Conservation (phyloP, 257 asterid genomes). For the Forsythia suspensa region DNA sequence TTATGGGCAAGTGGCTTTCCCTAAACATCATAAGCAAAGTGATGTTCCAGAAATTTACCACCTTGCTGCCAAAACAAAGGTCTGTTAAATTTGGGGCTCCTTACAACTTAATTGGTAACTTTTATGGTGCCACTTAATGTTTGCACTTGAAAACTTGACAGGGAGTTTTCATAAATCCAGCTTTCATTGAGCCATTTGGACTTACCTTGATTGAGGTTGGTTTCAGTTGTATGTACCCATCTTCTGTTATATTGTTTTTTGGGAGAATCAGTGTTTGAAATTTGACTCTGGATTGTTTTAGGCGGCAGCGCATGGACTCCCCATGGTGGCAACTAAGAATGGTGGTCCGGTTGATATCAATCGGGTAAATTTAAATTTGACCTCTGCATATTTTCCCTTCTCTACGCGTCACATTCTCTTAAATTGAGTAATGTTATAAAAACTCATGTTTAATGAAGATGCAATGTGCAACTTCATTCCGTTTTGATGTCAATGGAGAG, state of each 20-base stretch:
- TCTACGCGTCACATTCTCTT: not conserved
- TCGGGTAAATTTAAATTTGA: conserved; percentile 36
- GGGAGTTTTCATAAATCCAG: conserved; percentile 63
- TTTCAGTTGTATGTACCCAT: not conserved
- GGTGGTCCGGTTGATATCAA: conserved; percentile 63
- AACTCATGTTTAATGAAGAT: not conserved
- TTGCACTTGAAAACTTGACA: conserved; percentile 22
- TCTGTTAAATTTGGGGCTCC: not conserved
- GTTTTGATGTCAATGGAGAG: no score
- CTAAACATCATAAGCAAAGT: conserved; percentile 78
- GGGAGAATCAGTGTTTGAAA: not conserved
- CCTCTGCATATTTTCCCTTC: not conserved
- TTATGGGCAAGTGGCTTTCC: conserved; percentile 86
- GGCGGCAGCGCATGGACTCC: conserved; percentile 67
- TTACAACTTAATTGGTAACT: not conserved
- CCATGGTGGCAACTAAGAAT: conserved; percentile 55
- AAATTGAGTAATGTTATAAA: not conserved
- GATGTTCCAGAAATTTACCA: conserved; percentile 88
- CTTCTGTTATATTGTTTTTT: not conserved
- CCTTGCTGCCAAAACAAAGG: conserved; percentile 80
- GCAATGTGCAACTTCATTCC: not conserved
- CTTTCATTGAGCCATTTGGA: conserved; percentile 55
- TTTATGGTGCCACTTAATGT: not conserved
- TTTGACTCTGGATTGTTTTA: conserved; percentile 15
- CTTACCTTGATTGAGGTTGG: conserved; percentile 56